A percentile compares a stretch with the other conserved stretches of the same genome.
Evolutionary conservation across 306 rosid genomes (phyloP).

Genomic region (Casuarina cunninghamiana): DNA sequence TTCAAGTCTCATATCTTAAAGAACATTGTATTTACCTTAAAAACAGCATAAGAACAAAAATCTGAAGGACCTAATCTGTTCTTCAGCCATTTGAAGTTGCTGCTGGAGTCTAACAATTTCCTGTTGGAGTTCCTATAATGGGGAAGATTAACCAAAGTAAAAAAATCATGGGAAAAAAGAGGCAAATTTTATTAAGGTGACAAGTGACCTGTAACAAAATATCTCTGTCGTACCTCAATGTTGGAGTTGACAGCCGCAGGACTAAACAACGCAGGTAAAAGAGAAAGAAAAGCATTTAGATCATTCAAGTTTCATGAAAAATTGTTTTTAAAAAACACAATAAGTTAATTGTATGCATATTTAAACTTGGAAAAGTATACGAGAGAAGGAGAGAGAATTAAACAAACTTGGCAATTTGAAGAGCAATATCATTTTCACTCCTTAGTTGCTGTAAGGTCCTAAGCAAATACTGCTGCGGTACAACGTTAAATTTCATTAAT

Average conservation of each 20-base stretch:
- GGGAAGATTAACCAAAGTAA: neutral
- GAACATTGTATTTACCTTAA: no score
- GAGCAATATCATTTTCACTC: slow-evolving; percentile 49
- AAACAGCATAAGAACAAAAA: neutral
- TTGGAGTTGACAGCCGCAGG: slow-evolving; percentile 39
- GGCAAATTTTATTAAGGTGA: neutral
- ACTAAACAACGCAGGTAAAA: slow-evolving; percentile 24
- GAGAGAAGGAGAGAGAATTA: slow-evolving; percentile 4
- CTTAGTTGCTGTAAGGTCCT: slow-evolving; percentile 44
- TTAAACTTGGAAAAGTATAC: neutral
- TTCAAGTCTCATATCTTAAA: neutral
- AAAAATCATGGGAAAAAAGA: neutral
- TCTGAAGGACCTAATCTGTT: slow-evolving; percentile 63
- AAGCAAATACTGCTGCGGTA: slow-evolving; percentile 42
- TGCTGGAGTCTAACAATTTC: slow-evolving; percentile 67
- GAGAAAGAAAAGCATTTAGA: slow-evolving; percentile 4
- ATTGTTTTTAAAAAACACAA: neutral
- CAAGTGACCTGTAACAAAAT: neutral
- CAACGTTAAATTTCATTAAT: neutral
- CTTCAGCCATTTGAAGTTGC: slow-evolving; percentile 76
- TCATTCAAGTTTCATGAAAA: neutral
- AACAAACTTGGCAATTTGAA: slow-evolving; percentile 43
- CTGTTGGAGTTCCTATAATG: slow-evolving; percentile 66
- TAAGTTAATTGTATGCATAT: no score
- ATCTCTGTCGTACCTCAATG: slow-evolving; percentile 35